Evolutionary conservation across 306 rosid species (phyloP), one percentile per base, ranked within the genome.

Genomic region (Begonia fuchsioides): DNA sequence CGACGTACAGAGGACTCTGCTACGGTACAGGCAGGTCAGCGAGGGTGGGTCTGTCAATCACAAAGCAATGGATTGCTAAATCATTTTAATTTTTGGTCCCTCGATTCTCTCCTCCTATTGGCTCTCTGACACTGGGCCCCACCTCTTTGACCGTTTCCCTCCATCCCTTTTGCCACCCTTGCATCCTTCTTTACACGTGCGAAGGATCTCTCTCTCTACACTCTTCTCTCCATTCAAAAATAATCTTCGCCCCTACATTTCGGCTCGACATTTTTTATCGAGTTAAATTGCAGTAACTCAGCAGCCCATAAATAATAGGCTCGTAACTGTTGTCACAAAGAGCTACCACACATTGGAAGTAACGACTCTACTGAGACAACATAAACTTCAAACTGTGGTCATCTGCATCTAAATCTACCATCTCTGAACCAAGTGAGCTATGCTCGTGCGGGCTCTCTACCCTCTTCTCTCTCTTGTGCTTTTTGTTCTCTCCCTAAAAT

Each of bases 61-160:
- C 78, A 67, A 70, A 78, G 76, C 81, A 78, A 72, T 75, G 6
- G 56, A 82, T 72, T 66, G 65, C 80, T 7, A 67, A 61, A 82
- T 82, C 32, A 82, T 78, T 77, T 74, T 12, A n/a, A n/a, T 47
- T n/a, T 51, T 53, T 17, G 47, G 2, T 1, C 9, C 46, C 43
- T 38, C 12, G 3, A 26, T 12, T 38, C 43, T 6, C 9, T 15
- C 18, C 51, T 15, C 54, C n/a, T 20, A 69, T 63, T 56, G 46
- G 39, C 51, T 51, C 51, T 51, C 65, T 50, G 75, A 58, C 66
- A 50, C 8, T 16, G 44, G 14, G 46, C 20, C 43, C 13, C 15
- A 26, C 40, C 39, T 57, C 59, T 63, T 69, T 63, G 63, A 69
- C 75, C 35, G 63, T 32, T 3, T 50, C 44, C 4, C 61, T 18